These are phyloP conservation scores for Aspergillus ochraceus DNA, from an alignment of 2,329 filamentous ascomycete species.

Conservation along the genomic window DNA sequence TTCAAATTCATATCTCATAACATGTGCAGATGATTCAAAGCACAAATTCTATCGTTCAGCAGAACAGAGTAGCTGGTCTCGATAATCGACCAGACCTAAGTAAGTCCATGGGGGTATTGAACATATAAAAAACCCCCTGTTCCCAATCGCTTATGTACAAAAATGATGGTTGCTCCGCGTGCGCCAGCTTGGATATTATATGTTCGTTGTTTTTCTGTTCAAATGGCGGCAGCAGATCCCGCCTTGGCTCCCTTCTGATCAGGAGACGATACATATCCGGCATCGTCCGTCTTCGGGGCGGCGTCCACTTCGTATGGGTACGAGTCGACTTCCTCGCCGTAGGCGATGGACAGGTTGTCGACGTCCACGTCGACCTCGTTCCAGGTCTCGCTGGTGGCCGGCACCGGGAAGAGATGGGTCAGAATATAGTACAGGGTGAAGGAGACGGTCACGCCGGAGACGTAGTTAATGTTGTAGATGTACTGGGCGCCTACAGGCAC, in stretches of 20 bases:
- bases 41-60: not conserved
- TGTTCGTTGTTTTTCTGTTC: not conserved
- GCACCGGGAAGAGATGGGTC: conserved; percentile 69
- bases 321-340: conserved; percentile 32
- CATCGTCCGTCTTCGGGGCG: conserved; percentile 6
- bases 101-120: not conserved
- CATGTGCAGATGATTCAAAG: not conserved
- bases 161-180: not conserved
- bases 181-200: too few species aligned
- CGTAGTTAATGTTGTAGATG: conserved; percentile 90
- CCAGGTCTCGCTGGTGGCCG: conserved; percentile 74
- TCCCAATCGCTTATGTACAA: not conserved
- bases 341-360: conserved; percentile 29
- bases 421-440: conserved; percentile 67
- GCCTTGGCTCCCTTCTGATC: conserved; percentile 26
- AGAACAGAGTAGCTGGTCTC: not conserved
- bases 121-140: not conserved
- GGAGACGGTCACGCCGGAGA: conserved; percentile 76
- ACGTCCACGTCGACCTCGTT: conserved; percentile 62
- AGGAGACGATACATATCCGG: conserved; percentile 4
- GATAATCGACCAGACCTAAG: not conserved
- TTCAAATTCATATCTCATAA: not conserved
- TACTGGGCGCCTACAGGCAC: conserved; percentile 80
- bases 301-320: conserved; percentile 23
- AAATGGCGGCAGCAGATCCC: conserved; percentile 3